These are phyloP conservation scores for Lumnitzera racemosa DNA, from an alignment of 345 rosid genomes.

Conservation along the genomic window DNA sequence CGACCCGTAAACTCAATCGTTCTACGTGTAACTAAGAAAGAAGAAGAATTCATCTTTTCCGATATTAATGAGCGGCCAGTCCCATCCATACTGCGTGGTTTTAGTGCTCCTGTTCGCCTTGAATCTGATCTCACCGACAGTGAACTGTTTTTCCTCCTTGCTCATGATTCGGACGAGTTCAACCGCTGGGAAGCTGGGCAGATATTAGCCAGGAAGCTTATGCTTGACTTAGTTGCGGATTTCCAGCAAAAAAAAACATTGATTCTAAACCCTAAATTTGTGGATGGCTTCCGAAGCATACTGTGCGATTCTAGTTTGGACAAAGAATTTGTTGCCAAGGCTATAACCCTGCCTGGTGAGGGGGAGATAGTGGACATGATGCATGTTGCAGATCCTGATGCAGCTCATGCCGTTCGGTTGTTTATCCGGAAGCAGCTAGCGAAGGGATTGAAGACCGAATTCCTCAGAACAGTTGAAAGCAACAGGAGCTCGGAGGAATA, in stretches of 20 bases:
- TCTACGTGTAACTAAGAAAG: constrained; percentile 86
- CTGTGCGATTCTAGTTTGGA: constrained; percentile 71
- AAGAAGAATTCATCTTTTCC: constrained; percentile 86
- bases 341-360: constrained; percentile 84
- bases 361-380: constrained; percentile 99
- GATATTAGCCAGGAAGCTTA: constrained; percentile 79
- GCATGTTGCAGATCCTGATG: constrained; percentile 97
- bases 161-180: constrained; percentile 90
- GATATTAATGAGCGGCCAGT: constrained; percentile 70
- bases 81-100: constrained; percentile 84
- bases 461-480: constrained; percentile 55
- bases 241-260: constrained; percentile 66
- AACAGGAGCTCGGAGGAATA: constrained; percentile 73
- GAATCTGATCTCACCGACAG: constrained; percentile 69
- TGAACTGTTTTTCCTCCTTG: constrained; percentile 90
- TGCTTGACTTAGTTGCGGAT: constrained; percentile 79
- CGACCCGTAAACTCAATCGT: constrained; percentile 50
- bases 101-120: constrained; percentile 91
- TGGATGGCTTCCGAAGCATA: constrained; percentile 66
- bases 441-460: constrained; percentile 68
- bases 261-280: constrained; percentile 66
- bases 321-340: constrained; percentile 92
- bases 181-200: constrained; percentile 99
- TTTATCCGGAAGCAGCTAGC: constrained; percentile 91
- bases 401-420: constrained; percentile 84